Evolutionary conservation across 305 asterid species (phyloP), one percentile per base, ranked within the genome.

Genomic region (Solanum hybrid): DNA sequence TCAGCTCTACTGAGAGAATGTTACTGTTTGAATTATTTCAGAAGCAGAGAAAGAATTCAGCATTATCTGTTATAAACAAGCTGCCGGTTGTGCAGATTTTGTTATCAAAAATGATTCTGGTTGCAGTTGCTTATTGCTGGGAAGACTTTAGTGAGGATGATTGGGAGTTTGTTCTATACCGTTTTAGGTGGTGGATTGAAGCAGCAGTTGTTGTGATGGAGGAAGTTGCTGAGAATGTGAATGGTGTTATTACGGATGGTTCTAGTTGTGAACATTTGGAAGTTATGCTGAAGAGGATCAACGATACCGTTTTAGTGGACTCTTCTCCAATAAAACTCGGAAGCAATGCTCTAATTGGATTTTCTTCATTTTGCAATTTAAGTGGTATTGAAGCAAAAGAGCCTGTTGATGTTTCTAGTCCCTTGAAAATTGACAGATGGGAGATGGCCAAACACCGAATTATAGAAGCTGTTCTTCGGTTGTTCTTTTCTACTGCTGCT

Each of bases 41-140:
- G 94, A 98, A 95, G 93, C 99, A 98, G 95, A 96, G 95, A 89
- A 95, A 93, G 87, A 90, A 88, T 81, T 89, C 91, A 79, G 92
- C 96, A 90, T 94, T 93, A 72, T 92, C 96, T 92, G 92, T 93
- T 65, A 91, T 94, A 91, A 97, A 97, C 93, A 98, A 96, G 95
- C 92, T 94, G 90, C 99, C 98, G 51, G 78, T 92, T 87, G 97
- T 94, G 91, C 99, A 96, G 94, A 92, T 89, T 87, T 94, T 97
- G 92, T 92, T 94, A 91, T 96, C 99, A 33, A 94, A 95, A 91
- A 92, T 98, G 78, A 89, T 96, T 87, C 94, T 95, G 86, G 94
- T 97, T 91, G 92, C 98, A 89, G 93, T 95, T 82, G 99, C 97
- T 89, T 98, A 98, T 90, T 98, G 99, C 93, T 96, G 97, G 98